phyloP scores from a whole-genome alignment of 331 rosid species.

The Ulmus americana region DNA sequence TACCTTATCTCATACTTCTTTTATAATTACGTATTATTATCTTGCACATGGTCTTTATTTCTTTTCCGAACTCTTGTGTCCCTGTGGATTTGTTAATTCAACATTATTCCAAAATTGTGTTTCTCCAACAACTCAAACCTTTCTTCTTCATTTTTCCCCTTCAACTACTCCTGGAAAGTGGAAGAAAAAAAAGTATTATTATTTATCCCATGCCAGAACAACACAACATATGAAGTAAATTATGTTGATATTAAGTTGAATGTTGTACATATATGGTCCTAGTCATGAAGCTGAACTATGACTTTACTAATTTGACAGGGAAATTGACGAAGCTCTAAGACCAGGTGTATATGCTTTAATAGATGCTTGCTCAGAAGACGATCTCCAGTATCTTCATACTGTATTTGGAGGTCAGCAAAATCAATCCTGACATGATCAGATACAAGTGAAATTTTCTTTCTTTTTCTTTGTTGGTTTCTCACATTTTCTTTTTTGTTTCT shows the following conservation, averaged over 20 bases:
- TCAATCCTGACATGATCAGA: conserved; percentile 16
- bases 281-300: conserved; percentile 19
- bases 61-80: not conserved
- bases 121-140: no score
- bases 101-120: not conserved
- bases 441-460: conserved; percentile 5
- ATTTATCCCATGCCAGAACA: no score
- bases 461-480: conserved; percentile 4
- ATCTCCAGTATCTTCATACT: conserved; percentile 91
- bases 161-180: no score
- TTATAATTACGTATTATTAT: not conserved
- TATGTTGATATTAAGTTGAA: no score
- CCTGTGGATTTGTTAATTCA: no score
- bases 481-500: conserved; percentile 21
- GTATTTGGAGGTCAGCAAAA: conserved; percentile 65
- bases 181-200: no score
- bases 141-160: no score
- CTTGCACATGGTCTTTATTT: conserved; percentile 4
- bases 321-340: conserved; percentile 74
- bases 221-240: no score
- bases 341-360: conserved; percentile 78
- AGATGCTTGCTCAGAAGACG: conserved; percentile 66
- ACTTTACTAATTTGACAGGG: conserved; percentile 46
- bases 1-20: not conserved
- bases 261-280: not conserved